phyloP scores from a whole-genome alignment of 2,329 filamentous ascomycete species.

The Hypoxylon rubiginosum region DNA sequence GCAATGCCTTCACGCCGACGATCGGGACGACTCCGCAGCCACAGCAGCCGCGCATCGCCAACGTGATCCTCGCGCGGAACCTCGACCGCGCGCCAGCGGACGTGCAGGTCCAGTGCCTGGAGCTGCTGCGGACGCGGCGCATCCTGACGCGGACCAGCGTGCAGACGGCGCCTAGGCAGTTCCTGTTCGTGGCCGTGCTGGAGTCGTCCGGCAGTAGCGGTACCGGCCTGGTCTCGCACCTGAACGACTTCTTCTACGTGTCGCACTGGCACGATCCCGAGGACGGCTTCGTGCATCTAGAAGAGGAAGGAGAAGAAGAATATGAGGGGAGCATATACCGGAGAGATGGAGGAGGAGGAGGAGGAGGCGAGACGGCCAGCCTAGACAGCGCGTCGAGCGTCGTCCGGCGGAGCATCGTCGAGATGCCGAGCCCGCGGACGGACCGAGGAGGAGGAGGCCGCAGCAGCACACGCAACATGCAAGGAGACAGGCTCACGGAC shows the following conservation, averaged over 20 bases:
- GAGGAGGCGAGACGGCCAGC: constrained; percentile 24
- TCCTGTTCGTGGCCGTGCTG: constrained; percentile 84
- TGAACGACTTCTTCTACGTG: constrained; percentile 89
- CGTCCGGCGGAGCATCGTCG: constrained; percentile 50
- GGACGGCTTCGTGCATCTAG: constrained; percentile 81
- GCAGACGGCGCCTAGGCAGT: constrained; percentile 80
- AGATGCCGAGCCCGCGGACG: constrained; percentile 18
- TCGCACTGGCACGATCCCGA: constrained; percentile 84
- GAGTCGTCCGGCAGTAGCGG: constrained; percentile 44
- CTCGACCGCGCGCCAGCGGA: constrained; percentile 79
- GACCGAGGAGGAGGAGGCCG: constrained; percentile 27
- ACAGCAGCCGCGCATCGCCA: constrained; percentile 70
- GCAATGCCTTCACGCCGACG: constrained; percentile 1
- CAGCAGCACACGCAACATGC: constrained; percentile 21
- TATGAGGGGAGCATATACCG: constrained; percentile 39
- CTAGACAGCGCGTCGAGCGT: constrained; percentile 35
- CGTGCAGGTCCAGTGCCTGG: constrained; percentile 83
- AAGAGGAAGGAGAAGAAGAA: constrained; percentile 65
- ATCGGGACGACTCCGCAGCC: constrained; percentile 3
- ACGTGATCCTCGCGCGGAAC: constrained; percentile 85
- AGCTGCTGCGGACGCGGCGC: constrained; percentile 84
- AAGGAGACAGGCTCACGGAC: neutral
- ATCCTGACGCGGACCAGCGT: constrained; percentile 82
- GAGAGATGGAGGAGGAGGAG: constrained; percentile 35
- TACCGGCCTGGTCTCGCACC: constrained; percentile 66